phyloP scores from a whole-genome alignment of 257 asterid species.

The Euphrasia confusa region DNA sequence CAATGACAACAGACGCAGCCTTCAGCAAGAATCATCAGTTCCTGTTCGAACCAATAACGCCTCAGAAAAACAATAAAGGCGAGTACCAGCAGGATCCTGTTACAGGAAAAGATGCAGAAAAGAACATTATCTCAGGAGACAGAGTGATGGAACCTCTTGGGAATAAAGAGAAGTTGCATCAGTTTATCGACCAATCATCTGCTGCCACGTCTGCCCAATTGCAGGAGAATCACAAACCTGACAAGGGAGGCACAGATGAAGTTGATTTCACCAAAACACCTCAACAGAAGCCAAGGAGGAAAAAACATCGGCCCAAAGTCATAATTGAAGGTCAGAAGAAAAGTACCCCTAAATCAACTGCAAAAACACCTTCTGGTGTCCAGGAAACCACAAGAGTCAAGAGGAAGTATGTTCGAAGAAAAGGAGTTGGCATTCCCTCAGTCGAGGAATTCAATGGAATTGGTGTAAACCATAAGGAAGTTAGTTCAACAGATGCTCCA shows the following conservation, averaged over 20 bases:
- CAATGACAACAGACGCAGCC: constrained; percentile 29
- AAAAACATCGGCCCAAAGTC: constrained; percentile 93
- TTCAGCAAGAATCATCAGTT: constrained; percentile 24
- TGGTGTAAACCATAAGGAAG: constrained; percentile 25
- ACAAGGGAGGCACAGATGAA: constrained; percentile 53
- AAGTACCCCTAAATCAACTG: constrained; percentile 39
- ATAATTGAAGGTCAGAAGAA: constrained; percentile 57
- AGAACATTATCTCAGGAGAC: constrained; percentile 1
- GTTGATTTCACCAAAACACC: constrained; percentile 55
- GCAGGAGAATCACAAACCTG: constrained; percentile 74
- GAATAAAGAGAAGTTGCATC: constrained; percentile 25
- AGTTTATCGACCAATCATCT: constrained; percentile 28
- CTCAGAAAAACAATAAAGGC: constrained; percentile 39
- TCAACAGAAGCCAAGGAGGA: constrained; percentile 62
- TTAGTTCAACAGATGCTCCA: constrained; percentile 29
- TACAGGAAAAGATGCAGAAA: no score
- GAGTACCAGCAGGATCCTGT: constrained; percentile 24
- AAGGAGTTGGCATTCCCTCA: constrained; percentile 22
- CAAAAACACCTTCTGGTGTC: constrained; percentile 33
- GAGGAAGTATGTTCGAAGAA: constrained; percentile 56
- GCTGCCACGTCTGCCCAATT: constrained; percentile 31
- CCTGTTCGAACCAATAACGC: constrained; percentile 60
- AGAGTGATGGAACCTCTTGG: constrained; percentile 30
- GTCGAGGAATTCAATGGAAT: constrained; percentile 34
- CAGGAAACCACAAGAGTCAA: constrained; percentile 39